Percentiles rank a stretch among this genome's conserved stretches.
Evolutionary conservation across 768 basidiomycete genomes (phyloP).

Genomic region (Podaxis sp.): DNA sequence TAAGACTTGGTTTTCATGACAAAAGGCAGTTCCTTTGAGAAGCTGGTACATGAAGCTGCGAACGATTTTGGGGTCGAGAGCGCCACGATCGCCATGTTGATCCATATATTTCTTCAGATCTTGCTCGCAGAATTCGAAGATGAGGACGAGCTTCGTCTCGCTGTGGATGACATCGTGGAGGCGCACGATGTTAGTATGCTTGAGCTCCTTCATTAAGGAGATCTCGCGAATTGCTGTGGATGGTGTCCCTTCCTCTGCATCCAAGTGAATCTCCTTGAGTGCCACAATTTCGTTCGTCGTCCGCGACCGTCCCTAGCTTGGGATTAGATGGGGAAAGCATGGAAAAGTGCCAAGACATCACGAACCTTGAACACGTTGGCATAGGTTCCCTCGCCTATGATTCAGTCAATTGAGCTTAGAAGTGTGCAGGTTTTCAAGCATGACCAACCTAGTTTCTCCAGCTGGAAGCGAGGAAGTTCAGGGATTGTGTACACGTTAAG

Average conservation of each 20-base stretch:
- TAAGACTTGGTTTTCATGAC: slow-evolving; percentile 96
- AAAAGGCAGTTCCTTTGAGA: slow-evolving; percentile 95
- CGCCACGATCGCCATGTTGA: slow-evolving; percentile 92
- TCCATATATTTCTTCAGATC: slow-evolving; percentile 99
- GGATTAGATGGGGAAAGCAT: not conserved
- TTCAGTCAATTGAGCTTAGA: slow-evolving; percentile 28
- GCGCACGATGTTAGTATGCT: slow-evolving; percentile 97
- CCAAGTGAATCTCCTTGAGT: slow-evolving; percentile 97
- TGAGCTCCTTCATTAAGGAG: slow-evolving; percentile 98
- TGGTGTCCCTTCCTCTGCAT: slow-evolving; percentile 98
- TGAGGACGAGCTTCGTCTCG: slow-evolving; percentile 94
- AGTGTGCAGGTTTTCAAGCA: not conserved
- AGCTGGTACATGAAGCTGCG: slow-evolving; percentile 98
- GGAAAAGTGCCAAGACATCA: not conserved
- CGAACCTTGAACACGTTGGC: slow-evolving; percentile 95
- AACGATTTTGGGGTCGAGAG: slow-evolving; percentile 85
- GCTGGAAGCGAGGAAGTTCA: slow-evolving; percentile 31
- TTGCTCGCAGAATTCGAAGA: slow-evolving; percentile 98
- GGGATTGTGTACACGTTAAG: slow-evolving; percentile 4
- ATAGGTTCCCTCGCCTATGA: slow-evolving; percentile 88
- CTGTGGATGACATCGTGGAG: slow-evolving; percentile 99
- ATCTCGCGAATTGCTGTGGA: slow-evolving; percentile 99
- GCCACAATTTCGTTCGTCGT: slow-evolving; percentile 99
- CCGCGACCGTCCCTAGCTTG: slow-evolving; percentile 77
- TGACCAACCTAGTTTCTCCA: slow-evolving; percentile 87